Conservation (phyloP, 441 rosid genomes). For the Eugenia klotzschiana region DNA sequence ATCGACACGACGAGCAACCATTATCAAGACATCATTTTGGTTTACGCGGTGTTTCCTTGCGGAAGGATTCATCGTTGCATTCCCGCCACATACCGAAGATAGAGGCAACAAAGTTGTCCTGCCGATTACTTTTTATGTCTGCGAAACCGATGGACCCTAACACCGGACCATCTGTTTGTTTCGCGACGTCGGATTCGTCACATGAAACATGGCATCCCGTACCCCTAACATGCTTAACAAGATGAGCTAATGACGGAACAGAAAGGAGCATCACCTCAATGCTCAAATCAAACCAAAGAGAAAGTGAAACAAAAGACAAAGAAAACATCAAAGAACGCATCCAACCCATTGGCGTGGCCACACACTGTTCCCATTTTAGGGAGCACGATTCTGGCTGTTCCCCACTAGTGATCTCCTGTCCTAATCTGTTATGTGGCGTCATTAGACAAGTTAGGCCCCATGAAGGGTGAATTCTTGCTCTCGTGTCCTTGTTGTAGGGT, state of each 20-base stretch:
- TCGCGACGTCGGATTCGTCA: not conserved
- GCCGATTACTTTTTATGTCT: not conserved
- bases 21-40: not conserved
- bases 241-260: not conserved
- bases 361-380: conserved; percentile 12
- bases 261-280: not conserved
- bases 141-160: not conserved
- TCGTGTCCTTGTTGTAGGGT: conserved; percentile 7
- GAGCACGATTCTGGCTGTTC: conserved; percentile 15
- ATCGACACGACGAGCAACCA: not conserved
- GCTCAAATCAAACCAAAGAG: not conserved
- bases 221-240: not conserved
- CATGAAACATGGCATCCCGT: not conserved
- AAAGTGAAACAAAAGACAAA: conserved; percentile 2
- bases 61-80: not conserved
- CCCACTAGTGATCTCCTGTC: conserved; percentile 5
- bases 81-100: not conserved
- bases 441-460: conserved; percentile 20
- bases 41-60: not conserved
- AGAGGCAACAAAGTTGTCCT: not conserved
- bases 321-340: not conserved
- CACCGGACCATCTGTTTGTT: not conserved
- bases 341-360: conserved; percentile 8
- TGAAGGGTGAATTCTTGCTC: conserved; percentile 17
- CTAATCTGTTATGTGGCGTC: not conserved